These are phyloP conservation scores for Syzygium oleosum DNA, from an alignment of 345 rosid genomes.

Conservation along the genomic window DNA sequence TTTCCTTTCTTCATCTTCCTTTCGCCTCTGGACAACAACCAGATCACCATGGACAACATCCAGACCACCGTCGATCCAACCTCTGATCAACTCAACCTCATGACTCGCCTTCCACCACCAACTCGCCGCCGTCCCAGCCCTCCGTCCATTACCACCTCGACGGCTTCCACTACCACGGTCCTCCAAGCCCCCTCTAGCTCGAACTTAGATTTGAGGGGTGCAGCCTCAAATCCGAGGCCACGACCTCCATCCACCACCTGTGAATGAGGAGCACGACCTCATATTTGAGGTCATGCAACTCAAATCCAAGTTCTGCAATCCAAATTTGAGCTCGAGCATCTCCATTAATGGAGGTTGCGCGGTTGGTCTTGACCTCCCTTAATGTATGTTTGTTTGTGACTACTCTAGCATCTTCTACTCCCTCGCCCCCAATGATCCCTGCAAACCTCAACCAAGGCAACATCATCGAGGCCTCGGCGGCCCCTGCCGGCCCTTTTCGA, in stretches of 20 bases:
- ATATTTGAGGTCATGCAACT: background rate
- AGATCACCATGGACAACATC: background rate
- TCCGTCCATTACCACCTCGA: background rate
- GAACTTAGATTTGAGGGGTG: background rate
- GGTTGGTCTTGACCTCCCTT: background rate
- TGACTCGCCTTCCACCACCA: background rate
- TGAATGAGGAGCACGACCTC: background rate
- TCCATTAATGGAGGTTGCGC: no score
- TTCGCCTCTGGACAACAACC: background rate
- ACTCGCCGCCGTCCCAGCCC: background rate
- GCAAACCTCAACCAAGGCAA: background rate
- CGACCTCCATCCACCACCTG: background rate
- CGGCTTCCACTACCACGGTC: background rate
- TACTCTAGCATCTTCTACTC: background rate
- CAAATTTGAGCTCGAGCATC: no score
- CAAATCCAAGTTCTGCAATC: no score
- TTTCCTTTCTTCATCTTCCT: background rate
- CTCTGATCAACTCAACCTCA: background rate
- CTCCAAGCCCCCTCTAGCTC: background rate
- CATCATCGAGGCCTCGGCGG: background rate
- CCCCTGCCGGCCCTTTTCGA: background rate
- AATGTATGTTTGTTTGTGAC: background rate
- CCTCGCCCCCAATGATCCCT: fast-evolving
- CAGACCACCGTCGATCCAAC: background rate
- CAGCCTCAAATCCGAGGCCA: background rate